These are phyloP conservation scores for Pichia membranifaciens DNA, from an alignment of 805 yeast species.

Conservation along the genomic window DNA sequence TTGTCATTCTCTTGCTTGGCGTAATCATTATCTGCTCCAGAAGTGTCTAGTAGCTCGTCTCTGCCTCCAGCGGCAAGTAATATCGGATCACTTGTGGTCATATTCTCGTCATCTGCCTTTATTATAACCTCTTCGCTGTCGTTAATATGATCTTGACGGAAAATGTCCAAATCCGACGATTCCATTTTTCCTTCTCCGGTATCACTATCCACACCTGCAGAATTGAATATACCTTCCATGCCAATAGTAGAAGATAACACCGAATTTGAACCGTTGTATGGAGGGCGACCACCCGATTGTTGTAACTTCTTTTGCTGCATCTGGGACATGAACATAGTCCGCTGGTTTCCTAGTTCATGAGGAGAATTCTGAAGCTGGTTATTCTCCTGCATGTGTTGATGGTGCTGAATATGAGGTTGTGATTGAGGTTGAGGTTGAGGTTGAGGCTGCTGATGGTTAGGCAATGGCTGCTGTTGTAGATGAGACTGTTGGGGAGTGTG, in stretches of 20 bases:
- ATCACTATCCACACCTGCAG: constrained; percentile 13
- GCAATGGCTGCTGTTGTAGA: no score
- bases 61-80: not conserved
- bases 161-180: constrained; percentile 14
- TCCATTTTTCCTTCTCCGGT: constrained; percentile 8
- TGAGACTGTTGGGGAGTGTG: no score
- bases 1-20: constrained; percentile 4
- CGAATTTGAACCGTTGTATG: not conserved
- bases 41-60: constrained; percentile 1
- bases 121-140: constrained; percentile 1
- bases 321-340: constrained; percentile 2
- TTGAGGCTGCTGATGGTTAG: no score
- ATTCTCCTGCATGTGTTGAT: no score
- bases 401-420: no score
- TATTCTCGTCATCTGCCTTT: not conserved
- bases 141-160: constrained; percentile 3
- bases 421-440: no score
- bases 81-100: not conserved
- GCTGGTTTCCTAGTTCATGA: not conserved
- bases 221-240: constrained; percentile 13
- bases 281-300: not conserved
- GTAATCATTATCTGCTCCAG: constrained; percentile 7
- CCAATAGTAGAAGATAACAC: not conserved
- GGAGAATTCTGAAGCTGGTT: not conserved
- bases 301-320: constrained; percentile 3